Conservation (phyloP, 2,329 filamentous ascomycete genomes). For the Beauveria pseudobassiana region DNA sequence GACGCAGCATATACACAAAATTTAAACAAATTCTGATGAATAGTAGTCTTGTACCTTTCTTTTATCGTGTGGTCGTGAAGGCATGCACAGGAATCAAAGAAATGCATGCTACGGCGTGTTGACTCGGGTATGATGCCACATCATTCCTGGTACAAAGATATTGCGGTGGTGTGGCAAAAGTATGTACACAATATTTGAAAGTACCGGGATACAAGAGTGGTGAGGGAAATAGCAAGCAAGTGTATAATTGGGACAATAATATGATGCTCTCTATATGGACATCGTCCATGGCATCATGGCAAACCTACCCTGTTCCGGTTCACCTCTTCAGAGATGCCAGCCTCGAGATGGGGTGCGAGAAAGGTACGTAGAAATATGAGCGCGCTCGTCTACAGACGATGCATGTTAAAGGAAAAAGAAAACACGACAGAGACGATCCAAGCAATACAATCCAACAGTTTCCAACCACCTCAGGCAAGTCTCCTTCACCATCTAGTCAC, state of each 20-base stretch:
- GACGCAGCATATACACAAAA: background rate
- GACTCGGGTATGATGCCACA: too few species aligned
- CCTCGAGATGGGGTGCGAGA: background rate
- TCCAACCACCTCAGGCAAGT: background rate
- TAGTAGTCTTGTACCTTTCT: background rate
- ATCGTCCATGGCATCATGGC: background rate
- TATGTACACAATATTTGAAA: too few species aligned
- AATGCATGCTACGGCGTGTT: too few species aligned
- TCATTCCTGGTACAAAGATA: too few species aligned
- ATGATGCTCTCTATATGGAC: background rate
- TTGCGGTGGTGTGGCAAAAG: too few species aligned
- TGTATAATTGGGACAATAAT: background rate
- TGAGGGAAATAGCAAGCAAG: too few species aligned
- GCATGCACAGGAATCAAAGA: too few species aligned
- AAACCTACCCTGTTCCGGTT: background rate
- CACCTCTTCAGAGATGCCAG: background rate
- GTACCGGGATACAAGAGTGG: too few species aligned
- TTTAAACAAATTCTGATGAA: background rate
- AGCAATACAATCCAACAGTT: background rate
- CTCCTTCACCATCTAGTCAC: slow-evolving; percentile 20
- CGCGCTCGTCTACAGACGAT: background rate
- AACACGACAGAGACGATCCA: background rate
- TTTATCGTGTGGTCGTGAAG: too few species aligned
- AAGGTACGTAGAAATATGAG: background rate
- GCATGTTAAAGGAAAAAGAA: background rate